phyloP scores from a whole-genome alignment of 805 yeast species.

The Wickerhamiella nectarea region DNA sequence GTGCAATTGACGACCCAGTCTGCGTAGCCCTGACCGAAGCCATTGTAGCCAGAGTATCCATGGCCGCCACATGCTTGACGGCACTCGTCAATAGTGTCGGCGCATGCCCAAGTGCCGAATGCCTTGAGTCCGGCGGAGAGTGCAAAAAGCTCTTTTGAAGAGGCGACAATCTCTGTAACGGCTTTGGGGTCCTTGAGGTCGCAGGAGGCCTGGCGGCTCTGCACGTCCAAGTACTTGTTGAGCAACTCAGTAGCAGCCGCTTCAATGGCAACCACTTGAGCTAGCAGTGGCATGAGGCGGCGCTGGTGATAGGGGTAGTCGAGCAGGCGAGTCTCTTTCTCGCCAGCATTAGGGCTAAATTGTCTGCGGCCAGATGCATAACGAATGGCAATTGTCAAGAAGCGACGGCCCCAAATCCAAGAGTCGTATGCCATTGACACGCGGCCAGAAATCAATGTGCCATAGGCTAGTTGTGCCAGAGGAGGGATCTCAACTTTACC shows the following conservation, averaged over 20 bases:
- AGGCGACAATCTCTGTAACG: constrained; percentile 37
- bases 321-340: constrained; percentile 48
- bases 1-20: constrained; percentile 92
- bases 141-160: constrained; percentile 58
- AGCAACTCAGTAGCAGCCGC: constrained; percentile 51
- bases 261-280: constrained; percentile 56
- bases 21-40: constrained; percentile 67
- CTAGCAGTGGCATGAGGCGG: constrained; percentile 65
- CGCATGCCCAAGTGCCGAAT: constrained; percentile 67
- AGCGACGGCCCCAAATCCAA: constrained; percentile 59
- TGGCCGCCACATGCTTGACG: constrained; percentile 88
- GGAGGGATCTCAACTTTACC: constrained; percentile 63
- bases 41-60: constrained; percentile 74
- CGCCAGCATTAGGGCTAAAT: constrained; percentile 36
- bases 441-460: constrained; percentile 69
- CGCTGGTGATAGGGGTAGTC: constrained; percentile 79
- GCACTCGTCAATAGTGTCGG: constrained; percentile 62
- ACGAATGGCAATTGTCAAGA: constrained; percentile 62
- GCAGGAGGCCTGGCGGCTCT: constrained; percentile 30
- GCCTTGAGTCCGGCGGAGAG: constrained; percentile 74
- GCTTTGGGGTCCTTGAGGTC: constrained; percentile 32
- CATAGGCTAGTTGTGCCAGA: constrained; percentile 67
- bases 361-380: constrained; percentile 77
- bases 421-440: constrained; percentile 77
- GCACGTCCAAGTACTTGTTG: constrained; percentile 34